Evolutionary conservation across 2,329 filamentous ascomycete genomes (phyloP), one percentile per base, ranked within the genome.

Genomic region (Tolypocladium amazonense): DNA sequence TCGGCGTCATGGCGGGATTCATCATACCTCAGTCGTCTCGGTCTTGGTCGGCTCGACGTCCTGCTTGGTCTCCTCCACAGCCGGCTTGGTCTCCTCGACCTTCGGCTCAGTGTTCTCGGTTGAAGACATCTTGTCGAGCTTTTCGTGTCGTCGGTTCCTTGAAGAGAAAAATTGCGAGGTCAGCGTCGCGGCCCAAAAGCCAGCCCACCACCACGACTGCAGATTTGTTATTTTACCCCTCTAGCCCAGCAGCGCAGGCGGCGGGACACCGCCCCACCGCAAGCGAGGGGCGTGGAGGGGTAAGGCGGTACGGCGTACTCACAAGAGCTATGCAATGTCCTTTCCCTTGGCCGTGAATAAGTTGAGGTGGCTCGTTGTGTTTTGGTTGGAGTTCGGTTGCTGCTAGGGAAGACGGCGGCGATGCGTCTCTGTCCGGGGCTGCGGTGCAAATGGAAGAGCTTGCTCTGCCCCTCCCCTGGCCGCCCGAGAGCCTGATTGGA

Each of bases 101-200:
- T 83, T 83, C 68, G 80, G 76, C 68, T 84, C 81, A 66, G 77
- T 77, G 65, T 75, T 76, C 66, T 81, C 78, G 65, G 75, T 70
- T 62, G 77, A 71, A 73, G 76, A 80, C 79, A 81, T 81, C 54
- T 70, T 78, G 65, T 59, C 47, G 15, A 52, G 41, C 43, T 18
- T 27, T 20, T 39, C 39, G 35, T 15, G 37, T 38, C 23, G 35
- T 27, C 15, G 14, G 56, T 37, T 57, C 30, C 43, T 58, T 35
- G 41, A 23, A 25, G 33, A n/a, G 35, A 37, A 54, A 56, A 56
- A 20, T 11, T 30, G 41, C 30, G 27, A 50, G 53, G 58, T 59
- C 58, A 59, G 58, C 54, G 35, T 59, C 52, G 58, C 52, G 50
- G 58, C 52, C 58, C 39, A 47, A 56, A n/a, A 39, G 25, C 23